Evolutionary conservation across 495 filamentous ascomycete species (phyloP).

Genomic region (Penicillium dipodomyicola): DNA sequence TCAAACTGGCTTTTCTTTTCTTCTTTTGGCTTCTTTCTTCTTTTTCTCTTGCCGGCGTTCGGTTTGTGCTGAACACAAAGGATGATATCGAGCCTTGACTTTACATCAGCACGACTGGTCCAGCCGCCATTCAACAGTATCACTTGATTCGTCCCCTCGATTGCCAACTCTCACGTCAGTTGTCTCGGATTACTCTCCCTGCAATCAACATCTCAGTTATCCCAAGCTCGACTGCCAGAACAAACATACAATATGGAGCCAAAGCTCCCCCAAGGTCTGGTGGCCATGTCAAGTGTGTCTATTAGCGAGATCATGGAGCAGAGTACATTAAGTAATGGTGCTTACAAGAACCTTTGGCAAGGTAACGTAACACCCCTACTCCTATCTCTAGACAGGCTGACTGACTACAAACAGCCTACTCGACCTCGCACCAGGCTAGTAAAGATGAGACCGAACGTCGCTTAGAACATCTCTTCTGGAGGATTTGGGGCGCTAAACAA

Average conservation of each 20-base stretch:
- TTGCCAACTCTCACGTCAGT: neutral
- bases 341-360: conserved; percentile 49
- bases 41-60: neutral
- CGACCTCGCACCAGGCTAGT: conserved; percentile 35
- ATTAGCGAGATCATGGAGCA: conserved; percentile 26
- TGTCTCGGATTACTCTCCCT: neutral
- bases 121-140: neutral
- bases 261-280: conserved; percentile 51
- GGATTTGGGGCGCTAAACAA: conserved; percentile 44
- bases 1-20: neutral
- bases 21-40: neutral
- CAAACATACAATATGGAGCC: conserved; percentile 34
- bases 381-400: neutral
- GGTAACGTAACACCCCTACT: conserved; percentile 31
- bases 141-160: neutral
- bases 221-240: neutral
- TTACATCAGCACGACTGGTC: neutral
- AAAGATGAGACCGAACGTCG: conserved; percentile 40
- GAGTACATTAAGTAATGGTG: conserved; percentile 29
- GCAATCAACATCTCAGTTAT: neutral
- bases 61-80: conserved; percentile 1
- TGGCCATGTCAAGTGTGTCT: conserved; percentile 34
- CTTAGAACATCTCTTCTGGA: conserved; percentile 55
- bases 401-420: conserved; percentile 38
- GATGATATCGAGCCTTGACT: neutral